phyloP scores from a whole-genome alignment of 164 flowering plant genomes.

The Magnolia kwangsiensis region DNA sequence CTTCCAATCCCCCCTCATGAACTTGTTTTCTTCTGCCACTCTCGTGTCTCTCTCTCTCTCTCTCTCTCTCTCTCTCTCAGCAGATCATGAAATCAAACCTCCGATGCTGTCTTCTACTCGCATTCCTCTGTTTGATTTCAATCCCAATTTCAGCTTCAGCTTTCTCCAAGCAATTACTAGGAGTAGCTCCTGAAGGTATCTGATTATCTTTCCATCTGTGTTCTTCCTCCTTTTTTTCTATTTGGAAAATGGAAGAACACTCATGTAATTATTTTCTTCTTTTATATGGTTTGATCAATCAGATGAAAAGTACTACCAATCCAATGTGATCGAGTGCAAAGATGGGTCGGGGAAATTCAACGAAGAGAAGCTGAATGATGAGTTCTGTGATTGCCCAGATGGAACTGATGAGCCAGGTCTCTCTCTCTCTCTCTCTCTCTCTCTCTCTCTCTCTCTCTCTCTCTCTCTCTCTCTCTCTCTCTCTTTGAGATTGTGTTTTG shows the following conservation, averaged over 20 bases:
- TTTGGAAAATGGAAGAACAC: neutral
- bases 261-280: neutral
- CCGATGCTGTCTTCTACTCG: slow-evolving; percentile 11
- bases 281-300: slow-evolving; percentile 2
- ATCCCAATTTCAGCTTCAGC: slow-evolving; percentile 30
- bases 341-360: slow-evolving; percentile 73
- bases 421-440: neutral
- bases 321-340: slow-evolving; percentile 54
- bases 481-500: neutral
- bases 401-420: slow-evolving; percentile 92
- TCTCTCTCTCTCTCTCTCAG: neutral
- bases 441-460: slow-evolving; percentile 4
- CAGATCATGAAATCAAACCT: neutral
- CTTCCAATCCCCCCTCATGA: too few species aligned
- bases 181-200: slow-evolving; percentile 55
- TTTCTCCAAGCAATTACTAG: slow-evolving; percentile 34
- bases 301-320: slow-evolving; percentile 65
- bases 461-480: slow-evolving; percentile 2
- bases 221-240: neutral
- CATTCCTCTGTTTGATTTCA: slow-evolving; percentile 11
- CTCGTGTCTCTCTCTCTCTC: neutral
- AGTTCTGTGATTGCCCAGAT: slow-evolving; percentile 86
- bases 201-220: neutral
- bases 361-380: slow-evolving; percentile 74
- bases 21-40: too few species aligned